phyloP scores from a whole-genome alignment of 2,329 filamentous ascomycete species.

The Pseudogymnoascus sp. region DNA sequence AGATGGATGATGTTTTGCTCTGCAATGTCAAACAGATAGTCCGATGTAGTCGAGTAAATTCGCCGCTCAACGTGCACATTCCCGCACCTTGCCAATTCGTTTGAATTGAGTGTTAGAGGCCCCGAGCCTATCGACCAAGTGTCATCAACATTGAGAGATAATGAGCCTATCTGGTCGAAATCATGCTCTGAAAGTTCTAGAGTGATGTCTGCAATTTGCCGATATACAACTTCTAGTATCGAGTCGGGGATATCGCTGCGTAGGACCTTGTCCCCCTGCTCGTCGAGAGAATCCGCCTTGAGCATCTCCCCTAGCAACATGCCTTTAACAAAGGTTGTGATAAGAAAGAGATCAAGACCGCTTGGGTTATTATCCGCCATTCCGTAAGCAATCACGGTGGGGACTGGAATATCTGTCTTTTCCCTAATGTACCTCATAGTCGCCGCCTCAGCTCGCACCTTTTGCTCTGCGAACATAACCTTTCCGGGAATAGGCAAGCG shows the following conservation, averaged over 20 bases:
- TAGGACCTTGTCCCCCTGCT: constrained; percentile 23
- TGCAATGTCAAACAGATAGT: not conserved
- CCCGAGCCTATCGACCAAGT: constrained; percentile 6
- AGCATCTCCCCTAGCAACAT: constrained; percentile 1
- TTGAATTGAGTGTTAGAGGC: constrained; percentile 11
- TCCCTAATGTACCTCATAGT: constrained; percentile 7
- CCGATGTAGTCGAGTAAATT: not conserved
- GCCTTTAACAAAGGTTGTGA: constrained; percentile 11
- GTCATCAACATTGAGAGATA: constrained; percentile 6
- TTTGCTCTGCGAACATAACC: constrained; percentile 8
- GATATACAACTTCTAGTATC: constrained; percentile 11
- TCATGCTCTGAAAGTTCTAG: constrained; percentile 12
- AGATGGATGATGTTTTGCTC: not conserved
- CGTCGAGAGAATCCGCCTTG: constrained; percentile 16
- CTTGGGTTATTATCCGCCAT: constrained; percentile 12
- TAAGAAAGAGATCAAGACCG: constrained; percentile 10
- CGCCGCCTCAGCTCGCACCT: constrained; percentile 7
- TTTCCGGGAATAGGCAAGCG: constrained; percentile 12
- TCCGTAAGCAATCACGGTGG: constrained; percentile 11
- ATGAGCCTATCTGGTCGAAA: constrained; percentile 11
- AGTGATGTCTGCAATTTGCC: constrained; percentile 12
- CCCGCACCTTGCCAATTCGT: constrained; percentile 5
- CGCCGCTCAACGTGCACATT: not conserved
- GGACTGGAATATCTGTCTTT: constrained; percentile 11
- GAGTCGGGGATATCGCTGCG: constrained; percentile 19